A percentile compares a stretch with the other conserved stretches of the same genome.
Conservation (phyloP, 2,329 filamentous ascomycete species). For the Fusarium brachygibbosum region DNA sequence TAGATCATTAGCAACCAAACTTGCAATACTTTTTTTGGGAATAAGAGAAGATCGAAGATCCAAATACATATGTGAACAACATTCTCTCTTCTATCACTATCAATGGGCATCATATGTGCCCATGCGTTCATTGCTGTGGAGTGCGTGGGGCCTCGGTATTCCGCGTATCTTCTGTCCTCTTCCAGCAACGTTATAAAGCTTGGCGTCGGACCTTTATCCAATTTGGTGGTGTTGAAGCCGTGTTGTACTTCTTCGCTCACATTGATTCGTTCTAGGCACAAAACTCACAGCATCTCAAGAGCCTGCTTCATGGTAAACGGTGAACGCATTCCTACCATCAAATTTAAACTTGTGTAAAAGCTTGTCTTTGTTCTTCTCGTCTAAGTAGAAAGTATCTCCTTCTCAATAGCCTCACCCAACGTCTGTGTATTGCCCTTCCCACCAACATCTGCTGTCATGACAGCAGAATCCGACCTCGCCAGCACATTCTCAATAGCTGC, state of each 20-base stretch:
- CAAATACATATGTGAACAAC: background rate
- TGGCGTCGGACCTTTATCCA: background rate
- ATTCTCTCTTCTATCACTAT: too few relatives aligned
- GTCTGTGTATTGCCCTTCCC: conserved; percentile 47
- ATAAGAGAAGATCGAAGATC: too few relatives aligned
- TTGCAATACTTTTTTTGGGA: background rate
- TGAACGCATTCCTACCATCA: background rate
- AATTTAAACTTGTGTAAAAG: too few relatives aligned
- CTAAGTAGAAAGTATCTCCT: conserved; percentile 21
- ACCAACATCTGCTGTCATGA: conserved; percentile 53
- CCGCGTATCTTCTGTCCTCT: background rate
- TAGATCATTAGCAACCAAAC: background rate
- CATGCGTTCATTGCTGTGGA: background rate
- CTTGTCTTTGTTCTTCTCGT: background rate
- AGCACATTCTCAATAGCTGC: conserved; percentile 75
- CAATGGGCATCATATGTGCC: background rate
- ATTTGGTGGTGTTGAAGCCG: background rate
- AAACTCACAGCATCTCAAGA: background rate
- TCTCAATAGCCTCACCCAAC: conserved; percentile 42
- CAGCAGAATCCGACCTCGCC: conserved; percentile 54
- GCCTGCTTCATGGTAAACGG: background rate
- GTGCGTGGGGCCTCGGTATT: background rate
- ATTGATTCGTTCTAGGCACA: too few relatives aligned
- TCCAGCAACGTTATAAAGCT: background rate
- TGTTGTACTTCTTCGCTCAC: too few relatives aligned